A percentile compares a stretch with the other conserved stretches of the same genome.
These are phyloP conservation scores for Ajuga chamaepitys DNA, from an alignment of 257 asterid genomes.

Conservation along the genomic window DNA sequence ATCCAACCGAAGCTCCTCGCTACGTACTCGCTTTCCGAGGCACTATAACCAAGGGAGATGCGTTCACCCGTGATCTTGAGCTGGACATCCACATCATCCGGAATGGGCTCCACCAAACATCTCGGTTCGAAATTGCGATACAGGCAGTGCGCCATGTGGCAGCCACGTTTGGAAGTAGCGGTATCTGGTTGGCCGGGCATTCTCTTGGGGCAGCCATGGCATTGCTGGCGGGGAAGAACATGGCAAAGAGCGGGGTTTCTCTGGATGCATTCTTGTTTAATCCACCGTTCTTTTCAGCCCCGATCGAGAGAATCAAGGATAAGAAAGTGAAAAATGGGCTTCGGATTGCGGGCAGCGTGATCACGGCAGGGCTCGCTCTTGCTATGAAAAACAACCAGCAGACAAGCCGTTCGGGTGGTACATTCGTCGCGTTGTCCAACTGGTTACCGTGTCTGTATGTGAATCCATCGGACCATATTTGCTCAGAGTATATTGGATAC, in stretches of 20 bases:
- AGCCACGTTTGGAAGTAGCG: constrained; percentile 53
- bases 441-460: constrained; percentile 76
- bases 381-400: constrained; percentile 50
- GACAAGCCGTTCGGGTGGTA: constrained; percentile 27
- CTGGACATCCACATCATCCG: constrained; percentile 54
- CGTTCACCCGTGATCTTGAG: constrained; percentile 59
- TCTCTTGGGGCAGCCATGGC: constrained; percentile 91
- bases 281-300: constrained; percentile 82
- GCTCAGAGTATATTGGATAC: constrained; percentile 77
- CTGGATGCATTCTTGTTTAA: constrained; percentile 72
- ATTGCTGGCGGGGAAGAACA: constrained; percentile 69
- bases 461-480: constrained; percentile 62
- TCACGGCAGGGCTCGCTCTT: constrained; percentile 82
- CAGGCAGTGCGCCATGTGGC: constrained; percentile 66
- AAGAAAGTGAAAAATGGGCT: constrained; percentile 66
- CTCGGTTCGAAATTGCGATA: constrained; percentile 66
- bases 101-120: constrained; percentile 69
- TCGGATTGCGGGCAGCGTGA: constrained; percentile 68
- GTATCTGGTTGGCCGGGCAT: constrained; percentile 80
- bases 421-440: constrained; percentile 39
- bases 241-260: constrained; percentile 52
- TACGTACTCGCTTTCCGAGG: constrained; percentile 76
- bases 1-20: constrained; percentile 30
- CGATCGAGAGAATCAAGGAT: constrained; percentile 69
- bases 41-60: constrained; percentile 73